Percentiles rank a stretch among this genome's conserved stretches.
phyloP scores from a whole-genome alignment of 2,329 filamentous ascomycete genomes.

The Penicillium sp. region DNA sequence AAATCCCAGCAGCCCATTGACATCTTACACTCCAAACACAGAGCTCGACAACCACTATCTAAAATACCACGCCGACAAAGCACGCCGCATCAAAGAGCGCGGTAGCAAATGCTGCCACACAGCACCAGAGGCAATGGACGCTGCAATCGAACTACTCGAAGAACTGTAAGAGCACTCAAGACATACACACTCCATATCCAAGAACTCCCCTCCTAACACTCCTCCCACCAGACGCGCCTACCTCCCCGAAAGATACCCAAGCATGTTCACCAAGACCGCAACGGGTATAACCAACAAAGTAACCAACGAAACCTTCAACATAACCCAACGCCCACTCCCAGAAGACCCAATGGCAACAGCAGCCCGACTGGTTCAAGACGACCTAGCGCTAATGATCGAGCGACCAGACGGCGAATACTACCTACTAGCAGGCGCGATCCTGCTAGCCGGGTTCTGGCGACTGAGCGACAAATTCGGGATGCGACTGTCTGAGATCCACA shows the following conservation, averaged over 20 bases:
- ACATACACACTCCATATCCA: background rate
- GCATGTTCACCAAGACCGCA: constrained; percentile 63
- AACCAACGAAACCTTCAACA: constrained; percentile 72
- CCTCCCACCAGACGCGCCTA: constrained; percentile 52
- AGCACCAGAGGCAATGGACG: constrained; percentile 67
- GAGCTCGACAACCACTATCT: constrained; percentile 80
- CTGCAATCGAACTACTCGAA: constrained; percentile 72
- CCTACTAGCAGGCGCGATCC: constrained; percentile 71
- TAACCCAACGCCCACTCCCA: constrained; percentile 60
- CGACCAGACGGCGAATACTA: constrained; percentile 75
- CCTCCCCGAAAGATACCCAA: constrained; percentile 72
- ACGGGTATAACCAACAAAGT: constrained; percentile 69
- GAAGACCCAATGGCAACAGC: constrained; percentile 79
- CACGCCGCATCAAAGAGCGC: constrained; percentile 64
- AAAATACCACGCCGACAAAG: constrained; percentile 71
- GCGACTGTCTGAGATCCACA: constrained; percentile 76
- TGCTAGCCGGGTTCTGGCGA: constrained; percentile 81
- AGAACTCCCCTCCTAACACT: constrained; percentile 2
- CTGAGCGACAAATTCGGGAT: constrained; percentile 79
- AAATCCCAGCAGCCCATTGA: background rate
- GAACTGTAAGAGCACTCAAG: constrained; percentile 56
- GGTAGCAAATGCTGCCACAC: constrained; percentile 68
- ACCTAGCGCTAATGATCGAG: constrained; percentile 82
- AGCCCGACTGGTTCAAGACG: constrained; percentile 74
- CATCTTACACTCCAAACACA: constrained; percentile 20